A percentile compares a stretch with the other conserved stretches of the same genome.
phyloP scores from a whole-genome alignment of 1,284 basidiomycete species.

The Cutaneotrichosporon sp. region DNA sequence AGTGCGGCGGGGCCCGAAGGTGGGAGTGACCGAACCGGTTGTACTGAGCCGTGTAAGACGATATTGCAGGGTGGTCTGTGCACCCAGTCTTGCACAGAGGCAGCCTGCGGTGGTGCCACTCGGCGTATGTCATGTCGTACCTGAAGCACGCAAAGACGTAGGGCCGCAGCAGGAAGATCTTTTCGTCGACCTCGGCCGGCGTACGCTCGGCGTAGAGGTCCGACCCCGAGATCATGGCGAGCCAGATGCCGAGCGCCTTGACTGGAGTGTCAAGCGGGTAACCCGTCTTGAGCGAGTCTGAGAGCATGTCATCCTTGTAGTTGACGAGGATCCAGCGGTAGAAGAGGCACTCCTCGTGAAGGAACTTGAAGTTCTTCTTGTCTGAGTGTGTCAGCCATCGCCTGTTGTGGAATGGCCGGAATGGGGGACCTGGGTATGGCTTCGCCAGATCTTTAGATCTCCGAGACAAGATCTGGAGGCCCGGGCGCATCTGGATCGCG shows the following conservation, averaged over 20 bases:
- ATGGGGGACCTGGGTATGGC: too few species aligned
- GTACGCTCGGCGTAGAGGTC: constrained; percentile 43
- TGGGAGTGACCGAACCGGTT: constrained; percentile 47
- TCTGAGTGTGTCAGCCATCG: constrained; percentile 39
- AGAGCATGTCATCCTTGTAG: constrained; percentile 50
- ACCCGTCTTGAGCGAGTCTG: constrained; percentile 51
- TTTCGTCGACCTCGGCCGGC: constrained; percentile 55
- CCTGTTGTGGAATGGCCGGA: not conserved
- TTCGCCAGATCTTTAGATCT: not conserved
- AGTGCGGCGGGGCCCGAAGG: constrained; percentile 42
- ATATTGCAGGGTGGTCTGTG: constrained; percentile 26
- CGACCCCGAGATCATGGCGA: constrained; percentile 38
- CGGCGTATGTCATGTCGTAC: constrained; percentile 56
- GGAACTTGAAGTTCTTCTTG: constrained; percentile 49
- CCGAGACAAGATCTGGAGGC: not conserved
- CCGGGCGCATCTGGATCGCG: not conserved
- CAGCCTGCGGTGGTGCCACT: constrained; percentile 54
- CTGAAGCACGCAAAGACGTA: constrained; percentile 58
- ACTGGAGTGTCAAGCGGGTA: constrained; percentile 51
- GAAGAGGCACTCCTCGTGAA: constrained; percentile 47
- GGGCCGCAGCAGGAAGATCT: constrained; percentile 58
- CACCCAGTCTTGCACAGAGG: constrained; percentile 42
- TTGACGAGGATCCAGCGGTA: constrained; percentile 44
- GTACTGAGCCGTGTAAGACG: constrained; percentile 38
- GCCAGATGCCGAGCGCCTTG: constrained; percentile 45